These are phyloP conservation scores for Globisporangium nunn DNA, from an alignment of 352 stramenopile genomes.

Conservation along the genomic window DNA sequence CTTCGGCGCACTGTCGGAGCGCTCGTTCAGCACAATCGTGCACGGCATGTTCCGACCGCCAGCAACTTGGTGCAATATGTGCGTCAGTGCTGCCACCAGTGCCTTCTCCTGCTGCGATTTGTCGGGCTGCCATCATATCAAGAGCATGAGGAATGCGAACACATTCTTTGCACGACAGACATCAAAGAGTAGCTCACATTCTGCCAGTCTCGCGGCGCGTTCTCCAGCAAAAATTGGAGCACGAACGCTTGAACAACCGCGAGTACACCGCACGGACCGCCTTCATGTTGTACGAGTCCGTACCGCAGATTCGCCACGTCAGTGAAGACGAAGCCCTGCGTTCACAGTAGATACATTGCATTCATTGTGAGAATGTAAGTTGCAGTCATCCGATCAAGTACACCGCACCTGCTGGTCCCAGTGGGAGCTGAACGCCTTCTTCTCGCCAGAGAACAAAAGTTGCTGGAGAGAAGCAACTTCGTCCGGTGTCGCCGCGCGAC, in stretches of 20 bases:
- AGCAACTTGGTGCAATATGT: slow-evolving; percentile 65
- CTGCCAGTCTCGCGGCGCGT: slow-evolving; percentile 37
- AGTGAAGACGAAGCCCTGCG: slow-evolving; percentile 66
- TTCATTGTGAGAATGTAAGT: neutral
- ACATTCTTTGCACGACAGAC: neutral
- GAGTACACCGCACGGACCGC: slow-evolving; percentile 93
- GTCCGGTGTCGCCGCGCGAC: slow-evolving; percentile 21
- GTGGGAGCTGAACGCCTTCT: slow-evolving; percentile 57
- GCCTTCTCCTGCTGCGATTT: slow-evolving; percentile 29
- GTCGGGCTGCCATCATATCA: slow-evolving; percentile 22
- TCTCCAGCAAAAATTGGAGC: slow-evolving; percentile 63
- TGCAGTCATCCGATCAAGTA: neutral
- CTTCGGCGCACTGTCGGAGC: slow-evolving; percentile 12
- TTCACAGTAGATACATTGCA: neutral
- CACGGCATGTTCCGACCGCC: slow-evolving; percentile 17
- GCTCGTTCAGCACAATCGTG: slow-evolving; percentile 29
- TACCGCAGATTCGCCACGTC: slow-evolving; percentile 54
- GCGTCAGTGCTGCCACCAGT: slow-evolving; percentile 38
- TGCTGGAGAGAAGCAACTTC: slow-evolving; percentile 43
- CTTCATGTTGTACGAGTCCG: slow-evolving; percentile 90
- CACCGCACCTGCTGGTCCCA: slow-evolving; percentile 54
- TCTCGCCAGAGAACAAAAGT: slow-evolving; percentile 47
- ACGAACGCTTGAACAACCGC: slow-evolving; percentile 91
- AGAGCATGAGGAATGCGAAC: neutral
- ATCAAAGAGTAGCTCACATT: slow-evolving; percentile 35